These are phyloP conservation scores for Rhizophagus clarus DNA, from an alignment of 192 early-diverging fungal genomes.

Conservation along the genomic window DNA sequence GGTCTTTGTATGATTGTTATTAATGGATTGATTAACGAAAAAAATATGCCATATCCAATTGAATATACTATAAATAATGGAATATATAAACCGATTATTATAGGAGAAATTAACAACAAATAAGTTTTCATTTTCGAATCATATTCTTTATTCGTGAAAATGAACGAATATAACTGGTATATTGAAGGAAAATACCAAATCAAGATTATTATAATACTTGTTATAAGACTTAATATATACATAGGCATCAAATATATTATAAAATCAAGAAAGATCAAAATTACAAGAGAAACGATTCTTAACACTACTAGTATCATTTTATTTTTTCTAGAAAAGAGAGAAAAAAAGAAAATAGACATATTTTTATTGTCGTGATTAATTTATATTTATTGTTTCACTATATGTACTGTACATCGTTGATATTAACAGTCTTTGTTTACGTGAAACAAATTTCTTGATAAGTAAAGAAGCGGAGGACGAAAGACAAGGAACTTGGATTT, in stretches of 20 bases:
- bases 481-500: no score
- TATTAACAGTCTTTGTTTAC: no score
- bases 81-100: neutral
- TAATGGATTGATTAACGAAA: neutral
- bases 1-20: neutral
- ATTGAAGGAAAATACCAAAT: neutral
- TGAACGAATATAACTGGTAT: neutral
- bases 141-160: neutral
- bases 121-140: neutral
- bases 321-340: no score
- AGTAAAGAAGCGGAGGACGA: no score
- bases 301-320: neutral
- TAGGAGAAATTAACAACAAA: neutral
- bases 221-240: neutral
- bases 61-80: neutral
- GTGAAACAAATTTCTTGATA: no score
- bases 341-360: no score
- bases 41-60: neutral
- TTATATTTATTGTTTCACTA: no score
- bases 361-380: no score
- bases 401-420: no score
- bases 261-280: neutral
- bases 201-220: neutral
- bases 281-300: neutral
- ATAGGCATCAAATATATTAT: neutral